A percentile compares a stretch with the other conserved stretches of the same genome.
These are phyloP conservation scores for Lasiodiplodia theobromae DNA, from an alignment of 2,329 filamentous ascomycete species.

Conservation along the genomic window DNA sequence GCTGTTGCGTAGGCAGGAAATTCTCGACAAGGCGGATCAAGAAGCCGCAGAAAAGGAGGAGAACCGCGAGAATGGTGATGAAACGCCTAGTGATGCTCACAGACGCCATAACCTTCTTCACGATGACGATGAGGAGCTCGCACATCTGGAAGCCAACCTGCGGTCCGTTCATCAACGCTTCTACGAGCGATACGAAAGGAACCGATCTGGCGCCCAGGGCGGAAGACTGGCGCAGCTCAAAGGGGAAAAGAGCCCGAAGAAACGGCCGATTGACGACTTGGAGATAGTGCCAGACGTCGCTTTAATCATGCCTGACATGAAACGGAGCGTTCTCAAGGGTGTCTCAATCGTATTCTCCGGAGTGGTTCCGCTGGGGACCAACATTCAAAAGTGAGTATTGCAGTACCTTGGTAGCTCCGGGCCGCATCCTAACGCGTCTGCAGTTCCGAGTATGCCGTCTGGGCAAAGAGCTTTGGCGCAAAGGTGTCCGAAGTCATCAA, in stretches of 20 bases:
- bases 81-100: constrained; percentile 48
- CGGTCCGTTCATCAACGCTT: constrained; percentile 78
- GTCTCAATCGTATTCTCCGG: constrained; percentile 88
- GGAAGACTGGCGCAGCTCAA: constrained; percentile 59
- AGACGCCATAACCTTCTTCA: constrained; percentile 79
- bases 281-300: constrained; percentile 83
- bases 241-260: constrained; percentile 59
- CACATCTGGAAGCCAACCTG: constrained; percentile 77
- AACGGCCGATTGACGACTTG: constrained; percentile 55
- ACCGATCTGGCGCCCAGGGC: constrained; percentile 50
- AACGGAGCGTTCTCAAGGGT: constrained; percentile 75
- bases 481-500: constrained; percentile 66
- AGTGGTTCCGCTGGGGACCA: constrained; percentile 81
- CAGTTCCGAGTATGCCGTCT: constrained; percentile 82
- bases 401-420: background rate
- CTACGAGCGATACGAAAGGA: constrained; percentile 79
- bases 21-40: constrained; percentile 85
- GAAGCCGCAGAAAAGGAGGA: constrained; percentile 62
- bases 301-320: constrained; percentile 81
- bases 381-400: constrained; percentile 66
- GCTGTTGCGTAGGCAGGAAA: constrained; percentile 88
- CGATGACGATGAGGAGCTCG: constrained; percentile 86
- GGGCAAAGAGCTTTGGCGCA: constrained; percentile 87
- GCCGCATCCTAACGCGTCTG: background rate
- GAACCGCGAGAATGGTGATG: constrained; percentile 48